Base-by-base conservation (phyloP, 306 rosid species). In the Crotalaria pallida region DNA sequence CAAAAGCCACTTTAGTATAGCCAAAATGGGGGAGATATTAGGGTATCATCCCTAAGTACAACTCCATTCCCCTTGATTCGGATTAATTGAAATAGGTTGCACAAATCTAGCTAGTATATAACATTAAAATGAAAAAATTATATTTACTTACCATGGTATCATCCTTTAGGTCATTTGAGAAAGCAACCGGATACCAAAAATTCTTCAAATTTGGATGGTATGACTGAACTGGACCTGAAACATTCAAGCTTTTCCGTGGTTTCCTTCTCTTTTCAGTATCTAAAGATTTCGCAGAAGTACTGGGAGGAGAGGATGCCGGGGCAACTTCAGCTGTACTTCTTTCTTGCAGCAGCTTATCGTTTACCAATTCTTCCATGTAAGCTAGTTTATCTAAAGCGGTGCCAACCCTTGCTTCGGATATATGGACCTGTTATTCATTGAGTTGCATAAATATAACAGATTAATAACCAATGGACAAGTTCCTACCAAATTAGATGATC, bases 181-280 rank as follows among this genome's bases (percentile, higher is more conserved):
- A 95, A 65, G 99, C 96, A 69, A 91, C 87, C 3, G 99, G 99
- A 73, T 89, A 95, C 99, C 99, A 95, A 81, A 91, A 95, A 77
- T 95, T 95, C 93, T 87, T 95, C 86, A 95, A 74, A 5, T 75
- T 81, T 10, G 97, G 93, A 86, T 91, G 90, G 81, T 91, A 95
- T 18, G 91, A 79, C 73, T 87, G 86, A 73, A 91, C 91, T 0
- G 97, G 99, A 63, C 99, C 99, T 7, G 99, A 95, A 10, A 95
- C 86, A 1, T 95, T 75, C 84, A 95, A 81, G 73, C 84, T 78
- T 86, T 83, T 95, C 76, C 65, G 75, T 0, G 84, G 77, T 22
- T 23, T 11, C 70, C 85, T 81, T 53, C 80, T 74, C 61, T 70
- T 80, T 17, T 67, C 75, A 2, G 26, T 24, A 67, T 65, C 81